Base-by-base conservation (phyloP, 352 stramenopile genomes). In the Pythium vanterpoolii region DNA sequence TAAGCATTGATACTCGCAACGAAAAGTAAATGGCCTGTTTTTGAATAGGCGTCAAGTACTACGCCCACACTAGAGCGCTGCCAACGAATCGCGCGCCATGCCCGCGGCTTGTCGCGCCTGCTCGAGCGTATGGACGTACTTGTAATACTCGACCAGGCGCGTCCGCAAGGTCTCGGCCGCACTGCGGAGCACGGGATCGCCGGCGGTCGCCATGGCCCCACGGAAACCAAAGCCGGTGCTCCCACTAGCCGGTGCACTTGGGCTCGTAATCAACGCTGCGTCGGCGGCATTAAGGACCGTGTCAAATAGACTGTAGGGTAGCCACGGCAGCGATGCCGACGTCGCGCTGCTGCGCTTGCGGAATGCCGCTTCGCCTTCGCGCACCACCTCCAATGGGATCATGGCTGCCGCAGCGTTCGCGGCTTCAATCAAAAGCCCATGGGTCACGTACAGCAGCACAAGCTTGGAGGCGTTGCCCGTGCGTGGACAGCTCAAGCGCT, bases 301-400 rank as follows among this genome's bases (percentile, higher is more conserved):
- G 46, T 92, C 83, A 19, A 92, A 71, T 2, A 90, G 60, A 38
- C 77, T 87, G 67, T 86, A 90, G 3, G 82, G 80, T 27, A 92
- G 73, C 76, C 76, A 92, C 11, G 79, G 74, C 9, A 87, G 56
- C n/a, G 66, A 60, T 0, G 57, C 59, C 23, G 39, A 58, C 14
- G 65, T 21, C 5, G 55, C 51, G 27, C 55, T 73, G 21, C 69
- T 73, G 16, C 73, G 68, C 47, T 79, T 68, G 24, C 72, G 68
- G 59, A 86, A 80, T 3, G 45, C 61, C 1, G 27, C 40, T 39
- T 74, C 76, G 42, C 73, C 69, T 19, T 77, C 66, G 8, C 72
- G 48, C 8, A 88, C 23, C n/a, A 79, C 53, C 10, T 73, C 69
- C 13, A 69, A 40, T 2, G 74, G 69, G 31, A 84, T 64, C 54